A percentile compares a stretch with the other conserved stretches of the same genome.
These are phyloP conservation scores for Brassica incana DNA, from an alignment of 345 rosid species.

Conservation along the genomic window DNA sequence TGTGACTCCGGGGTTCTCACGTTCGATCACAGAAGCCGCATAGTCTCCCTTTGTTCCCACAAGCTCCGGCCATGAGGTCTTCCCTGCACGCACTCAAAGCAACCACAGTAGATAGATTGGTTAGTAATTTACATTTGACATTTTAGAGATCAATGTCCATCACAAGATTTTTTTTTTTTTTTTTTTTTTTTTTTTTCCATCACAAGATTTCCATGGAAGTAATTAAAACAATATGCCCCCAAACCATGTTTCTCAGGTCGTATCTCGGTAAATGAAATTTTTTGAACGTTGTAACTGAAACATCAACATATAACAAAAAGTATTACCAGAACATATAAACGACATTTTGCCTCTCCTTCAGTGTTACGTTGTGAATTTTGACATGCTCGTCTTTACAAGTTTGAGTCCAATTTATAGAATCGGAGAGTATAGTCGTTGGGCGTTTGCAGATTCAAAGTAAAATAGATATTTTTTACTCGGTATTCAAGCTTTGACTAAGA, in stretches of 20 bases:
- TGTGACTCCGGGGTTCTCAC: conserved; percentile 21
- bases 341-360: conserved; percentile 11
- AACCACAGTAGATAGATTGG: not conserved
- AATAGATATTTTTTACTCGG: too few relatives aligned
- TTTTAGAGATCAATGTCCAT: not conserved
- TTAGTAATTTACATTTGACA: not conserved
- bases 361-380: not conserved
- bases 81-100: conserved; percentile 23
- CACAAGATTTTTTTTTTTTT: too few relatives aligned
- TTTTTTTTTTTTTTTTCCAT: too few relatives aligned
- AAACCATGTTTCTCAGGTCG: not conserved
- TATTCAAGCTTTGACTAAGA: too few relatives aligned
- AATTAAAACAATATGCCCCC: not conserved
- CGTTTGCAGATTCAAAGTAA: not conserved
- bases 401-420: conserved; percentile 19
- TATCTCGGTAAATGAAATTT: not conserved
- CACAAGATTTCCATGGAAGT: not conserved
- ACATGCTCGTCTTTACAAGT: not conserved
- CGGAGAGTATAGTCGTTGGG: conserved; percentile 8
- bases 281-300: not conserved
- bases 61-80: conserved; percentile 46
- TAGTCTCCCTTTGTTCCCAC: conserved; percentile 33
- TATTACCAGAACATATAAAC: conserved; percentile 16
- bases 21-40: conserved; percentile 28
- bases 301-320: not conserved